Base-by-base conservation (phyloP, 139 green algal species). In the Micractinium conductrix region DNA sequence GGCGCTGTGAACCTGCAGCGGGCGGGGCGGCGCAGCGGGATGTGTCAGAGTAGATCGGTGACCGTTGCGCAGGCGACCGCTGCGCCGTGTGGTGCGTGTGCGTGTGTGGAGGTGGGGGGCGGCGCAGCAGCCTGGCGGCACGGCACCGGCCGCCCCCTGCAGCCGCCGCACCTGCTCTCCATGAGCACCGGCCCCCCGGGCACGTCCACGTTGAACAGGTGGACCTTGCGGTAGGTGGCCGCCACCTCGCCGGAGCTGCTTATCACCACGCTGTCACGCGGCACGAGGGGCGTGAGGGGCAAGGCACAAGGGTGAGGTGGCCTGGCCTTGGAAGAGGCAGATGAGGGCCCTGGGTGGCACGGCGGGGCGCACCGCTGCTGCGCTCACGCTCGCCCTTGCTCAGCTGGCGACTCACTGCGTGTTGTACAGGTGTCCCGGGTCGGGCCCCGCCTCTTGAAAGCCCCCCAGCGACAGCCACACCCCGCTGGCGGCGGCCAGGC, bases 391-490 rank as follows among this genome's bases (percentile, higher is more conserved):
- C 9, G 78, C 17, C 2, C 96, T 95, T 4, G 74, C 22, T 8
- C n/a, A 65, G 72, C 95, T 83, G 14, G 99, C 12, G 22, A 99
- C 83, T 2, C 98, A 93, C 80, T 99, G 97, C 2, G 85, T 92
- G 86, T 99, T 99, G 90, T 94, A 92, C 45, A 98, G n/a, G 69
- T 95, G 91, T 16, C 87, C 35, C 0, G 85, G 62, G 70, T 97
- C 93, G 0, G 91, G 92, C 0, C 91, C 89, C 0, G 17, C 79
- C 82, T 98, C 93, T 79, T 93, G 85, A 71, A 99, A 99, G 60
- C 97, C 97, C 21, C 97, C 97, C 4, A 98, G 82, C 0, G 92
- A 97, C 78, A 99, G 85, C 96, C 96, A 99, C 22, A 99, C 74
- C 38, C 85, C 68, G 16, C 43, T 78, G 35, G 83, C 87, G 58